These are phyloP conservation scores for Tetrapisispora taiwanensis DNA, from an alignment of 805 yeast species.

Conservation along the genomic window DNA sequence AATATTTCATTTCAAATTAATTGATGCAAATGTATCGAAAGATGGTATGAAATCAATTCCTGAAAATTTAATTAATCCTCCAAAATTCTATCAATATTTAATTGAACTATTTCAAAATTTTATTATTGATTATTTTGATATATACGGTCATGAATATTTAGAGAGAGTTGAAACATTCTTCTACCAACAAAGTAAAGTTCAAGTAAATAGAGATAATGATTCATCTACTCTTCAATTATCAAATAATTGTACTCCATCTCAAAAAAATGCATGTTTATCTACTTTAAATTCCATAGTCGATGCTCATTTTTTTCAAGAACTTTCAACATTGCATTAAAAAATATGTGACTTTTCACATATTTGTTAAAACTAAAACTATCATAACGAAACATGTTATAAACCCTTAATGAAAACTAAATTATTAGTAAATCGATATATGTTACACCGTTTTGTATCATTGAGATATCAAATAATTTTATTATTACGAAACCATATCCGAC, in stretches of 20 bases:
- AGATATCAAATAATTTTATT: too few species aligned
- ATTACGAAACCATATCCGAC: too few species aligned
- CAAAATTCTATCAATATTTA: background rate
- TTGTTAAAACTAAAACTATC: background rate
- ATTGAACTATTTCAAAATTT: constrained; percentile 7
- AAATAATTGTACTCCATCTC: background rate
- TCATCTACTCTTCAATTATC: background rate
- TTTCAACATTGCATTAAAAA: background rate
- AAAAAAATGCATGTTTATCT: background rate
- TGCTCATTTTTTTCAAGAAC: background rate
- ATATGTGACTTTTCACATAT: background rate
- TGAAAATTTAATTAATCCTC: background rate
- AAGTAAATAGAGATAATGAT: background rate
- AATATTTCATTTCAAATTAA: constrained; percentile 10
- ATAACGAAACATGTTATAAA: background rate
- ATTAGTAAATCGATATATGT: too few species aligned
- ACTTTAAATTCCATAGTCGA: background rate
- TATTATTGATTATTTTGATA: constrained; percentile 13
- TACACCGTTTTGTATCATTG: too few species aligned
- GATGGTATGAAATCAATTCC: background rate
- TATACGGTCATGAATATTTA: constrained; percentile 18
- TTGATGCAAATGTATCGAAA: constrained; percentile 15
- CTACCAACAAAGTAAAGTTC: background rate
- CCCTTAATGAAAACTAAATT: background rate
- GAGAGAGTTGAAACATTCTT: constrained; percentile 11